Conservation (phyloP, 768 basidiomycete species). For the Mycena leptocephala region DNA sequence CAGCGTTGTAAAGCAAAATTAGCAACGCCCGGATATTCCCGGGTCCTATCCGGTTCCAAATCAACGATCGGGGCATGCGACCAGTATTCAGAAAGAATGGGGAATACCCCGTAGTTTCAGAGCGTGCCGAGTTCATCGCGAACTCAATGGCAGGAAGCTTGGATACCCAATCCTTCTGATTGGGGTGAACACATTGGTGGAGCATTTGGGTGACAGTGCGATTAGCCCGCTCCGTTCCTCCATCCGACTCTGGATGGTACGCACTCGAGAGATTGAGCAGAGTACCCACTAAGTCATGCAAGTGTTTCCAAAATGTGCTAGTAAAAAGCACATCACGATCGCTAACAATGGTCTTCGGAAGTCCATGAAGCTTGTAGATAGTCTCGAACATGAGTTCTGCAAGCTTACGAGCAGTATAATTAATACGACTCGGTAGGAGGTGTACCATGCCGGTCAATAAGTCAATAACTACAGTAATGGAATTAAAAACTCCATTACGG, state of each 20-base stretch:
- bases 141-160: not conserved
- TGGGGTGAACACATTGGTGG: not conserved
- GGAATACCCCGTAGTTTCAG: not conserved
- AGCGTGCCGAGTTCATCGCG: not conserved
- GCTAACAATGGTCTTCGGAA: not conserved
- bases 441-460: not conserved
- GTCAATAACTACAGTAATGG: not conserved
- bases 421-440: not conserved
- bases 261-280: not conserved
- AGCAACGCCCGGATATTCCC: not conserved
- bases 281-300: not conserved
- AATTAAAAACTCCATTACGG: not conserved
- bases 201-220: conserved; percentile 12
- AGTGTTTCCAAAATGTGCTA: not conserved
- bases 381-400: not conserved
- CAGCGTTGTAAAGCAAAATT: conserved; percentile 19
- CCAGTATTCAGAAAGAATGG: conserved; percentile 35
- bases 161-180: conserved; percentile 15
- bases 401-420: not conserved
- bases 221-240: not conserved
- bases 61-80: conserved; percentile 34
- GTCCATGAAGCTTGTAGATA: not conserved
- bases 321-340: not conserved
- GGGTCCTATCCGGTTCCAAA: conserved; percentile 15
- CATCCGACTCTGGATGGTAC: not conserved